Base-by-base conservation (phyloP, 176 grass and related monocot genomes). In the Oryza rufipogon region DNA sequence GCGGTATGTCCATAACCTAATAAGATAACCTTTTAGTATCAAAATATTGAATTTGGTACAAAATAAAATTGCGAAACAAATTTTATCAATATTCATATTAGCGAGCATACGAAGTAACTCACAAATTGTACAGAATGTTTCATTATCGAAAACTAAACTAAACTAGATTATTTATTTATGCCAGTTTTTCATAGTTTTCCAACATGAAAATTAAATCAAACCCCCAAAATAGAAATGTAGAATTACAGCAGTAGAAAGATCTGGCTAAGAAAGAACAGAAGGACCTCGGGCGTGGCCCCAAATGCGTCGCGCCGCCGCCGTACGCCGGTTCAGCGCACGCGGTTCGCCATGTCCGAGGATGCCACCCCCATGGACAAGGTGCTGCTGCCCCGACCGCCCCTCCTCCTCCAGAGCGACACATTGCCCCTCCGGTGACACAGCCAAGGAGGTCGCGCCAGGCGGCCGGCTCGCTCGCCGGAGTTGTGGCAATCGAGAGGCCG, bases 1-100 rank as follows among this genome's bases (percentile, higher is more conserved):
- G 97, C 7, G 93, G 81, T 66, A 99, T 94, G 70, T 81, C 91
- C 97, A 96, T 84, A 39, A 99, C 97, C 97, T 98, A 74, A 13
- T 36, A 25, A 63, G 58, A 63, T 45, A 60, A 8, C 8, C 0
- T 28, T 28, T 28, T 8, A n/a, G 2, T n/a, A 22, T 61, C 19
- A 61, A 61, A 63, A 63, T 19, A 23, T 23, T 63, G 58, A 63
- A 22, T 63, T 63, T 23, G 20, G 58, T 63, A 63, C 7, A n/a
- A 61, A n/a, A 61, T 2, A n/a, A 61, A n/a, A 20, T 61, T 61
- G 56, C 20, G 19, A 60, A 49, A 60, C 4, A 60, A 63, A n/a
- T 63, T 63, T 20, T 17, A 58, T 20, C 8, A 1, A 20, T 58
- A 17, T 20, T 20, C 20, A 56, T 8, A 56, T 2, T 52, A 20